A percentile compares a stretch with the other conserved stretches of the same genome.
Conservation (phyloP, 805 yeast genomes). For the Ogataea kodamae region DNA sequence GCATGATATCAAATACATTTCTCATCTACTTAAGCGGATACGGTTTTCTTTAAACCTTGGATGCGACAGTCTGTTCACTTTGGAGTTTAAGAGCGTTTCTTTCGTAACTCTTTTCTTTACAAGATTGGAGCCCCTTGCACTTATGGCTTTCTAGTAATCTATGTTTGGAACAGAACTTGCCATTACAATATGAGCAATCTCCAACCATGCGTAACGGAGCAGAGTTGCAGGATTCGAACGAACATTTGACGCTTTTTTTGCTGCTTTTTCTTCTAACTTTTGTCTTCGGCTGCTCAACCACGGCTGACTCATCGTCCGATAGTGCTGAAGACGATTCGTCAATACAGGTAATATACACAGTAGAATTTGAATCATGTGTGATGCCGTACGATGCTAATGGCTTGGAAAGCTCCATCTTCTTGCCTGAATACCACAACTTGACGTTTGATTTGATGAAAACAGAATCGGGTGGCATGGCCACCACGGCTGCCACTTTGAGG, state of each 20-base stretch:
- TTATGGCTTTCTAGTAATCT: slow-evolving; percentile 80
- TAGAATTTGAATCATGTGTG: slow-evolving; percentile 23
- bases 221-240: slow-evolving; percentile 58
- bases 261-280: slow-evolving; percentile 33
- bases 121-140: slow-evolving; percentile 72
- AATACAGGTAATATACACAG: slow-evolving; percentile 30
- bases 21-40: slow-evolving; percentile 11
- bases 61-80: slow-evolving; percentile 78
- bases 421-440: slow-evolving; percentile 34
- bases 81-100: slow-evolving; percentile 79
- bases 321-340: slow-evolving; percentile 23
- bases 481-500: slow-evolving; percentile 44
- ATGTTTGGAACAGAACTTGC: slow-evolving; percentile 84
- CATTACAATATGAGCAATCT: slow-evolving; percentile 79
- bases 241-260: slow-evolving; percentile 44
- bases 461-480: slow-evolving; percentile 32
- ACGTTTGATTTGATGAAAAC: slow-evolving; percentile 13
- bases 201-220: slow-evolving; percentile 70
- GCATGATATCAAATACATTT: slow-evolving; percentile 13
- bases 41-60: slow-evolving; percentile 47
- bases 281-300: slow-evolving; percentile 20
- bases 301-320: slow-evolving; percentile 18
- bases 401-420: slow-evolving; percentile 29
- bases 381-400: slow-evolving; percentile 30
- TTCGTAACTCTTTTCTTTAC: slow-evolving; percentile 81